Base-by-base conservation (phyloP, 1,139 yeast species). In the Debaryomyces sp. region DNA sequence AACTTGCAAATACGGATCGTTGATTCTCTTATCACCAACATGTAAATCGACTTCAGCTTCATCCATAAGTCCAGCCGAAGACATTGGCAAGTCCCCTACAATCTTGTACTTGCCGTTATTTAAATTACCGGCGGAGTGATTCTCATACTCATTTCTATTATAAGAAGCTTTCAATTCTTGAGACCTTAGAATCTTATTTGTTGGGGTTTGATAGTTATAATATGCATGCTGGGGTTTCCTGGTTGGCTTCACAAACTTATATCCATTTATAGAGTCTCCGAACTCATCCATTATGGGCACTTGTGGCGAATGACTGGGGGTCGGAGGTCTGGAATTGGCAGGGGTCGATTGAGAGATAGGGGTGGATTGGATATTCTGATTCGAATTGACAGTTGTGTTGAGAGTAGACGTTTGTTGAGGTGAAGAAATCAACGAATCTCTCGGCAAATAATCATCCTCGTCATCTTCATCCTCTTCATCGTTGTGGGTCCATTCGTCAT, bases 21-120 rank as follows among this genome's bases (percentile, higher is more conserved):
- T 60, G 38, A 74, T 73, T 35, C 80, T 60, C 48, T 68, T 71
- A 55, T 75, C 80, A 1, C 72, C 80, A 33, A 73, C 55, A 54
- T 75, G 79, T 4, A 68, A 55, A 48, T 66, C 67, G 1, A 55
- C 63, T 33, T 60, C 67, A 6, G 57, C 52, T 45, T 71, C 75
- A 51, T 70, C 67, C 77, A 71, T 71, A 46, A 71, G 54, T 1
- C 75, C 76, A 1, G 73, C 74, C 13, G 75, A 64, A 4, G 70
- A 59, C 18, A 70, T 62, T 1, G 75, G 75, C 26, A 70, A 57
- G 40, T 71, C 73, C 4, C 74, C 74, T 15, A 70, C 57, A 7
- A 72, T 68, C 46, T 66, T 53, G 53, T 71, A 71, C 46, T 64
- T 61, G 2, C 51, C 53, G 30, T 49, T 38, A 12, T 43, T 39